A percentile compares a stretch with the other conserved stretches of the same genome.
These are phyloP conservation scores for Crithidia thermophila DNA, from an alignment of 208 protist species.

Conservation along the genomic window DNA sequence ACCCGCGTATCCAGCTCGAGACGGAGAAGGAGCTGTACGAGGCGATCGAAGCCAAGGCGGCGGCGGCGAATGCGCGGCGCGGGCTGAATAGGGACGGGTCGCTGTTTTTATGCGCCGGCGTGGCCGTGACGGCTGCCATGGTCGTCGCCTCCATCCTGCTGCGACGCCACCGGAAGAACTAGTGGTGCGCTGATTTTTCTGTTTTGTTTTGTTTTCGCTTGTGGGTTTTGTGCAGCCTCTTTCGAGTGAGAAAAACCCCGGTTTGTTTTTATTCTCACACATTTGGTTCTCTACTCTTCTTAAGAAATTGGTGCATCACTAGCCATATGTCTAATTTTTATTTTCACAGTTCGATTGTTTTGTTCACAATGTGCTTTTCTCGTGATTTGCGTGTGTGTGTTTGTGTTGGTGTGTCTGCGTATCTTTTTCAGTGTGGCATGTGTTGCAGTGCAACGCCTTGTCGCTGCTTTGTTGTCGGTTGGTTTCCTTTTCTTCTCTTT, in stretches of 20 bases:
- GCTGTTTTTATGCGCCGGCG: slow-evolving; percentile 22
- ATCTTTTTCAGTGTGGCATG: no score
- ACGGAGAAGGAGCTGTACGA: slow-evolving; percentile 69
- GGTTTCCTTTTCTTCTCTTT: slow-evolving; percentile 14
- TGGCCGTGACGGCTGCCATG: slow-evolving; percentile 26
- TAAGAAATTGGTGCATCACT: no score
- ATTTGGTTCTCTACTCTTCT: no score
- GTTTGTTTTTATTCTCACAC: no score
- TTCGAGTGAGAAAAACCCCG: no score
- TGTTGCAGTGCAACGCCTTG: not conserved
- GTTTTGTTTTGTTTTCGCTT: no score
- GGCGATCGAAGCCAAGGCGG: slow-evolving; percentile 49
- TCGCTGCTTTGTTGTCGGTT: slow-evolving; percentile 26
- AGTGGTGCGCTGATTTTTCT: slow-evolving; percentile 15
- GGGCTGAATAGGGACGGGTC: slow-evolving; percentile 14
- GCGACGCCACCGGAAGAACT: slow-evolving; percentile 18
- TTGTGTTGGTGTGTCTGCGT: no score
- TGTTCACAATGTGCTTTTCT: no score
- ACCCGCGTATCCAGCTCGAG: slow-evolving; percentile 62
- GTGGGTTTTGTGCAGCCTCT: no score
- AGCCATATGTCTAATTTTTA: no score
- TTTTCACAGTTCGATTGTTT: no score
- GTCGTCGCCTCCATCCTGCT: slow-evolving; percentile 28
- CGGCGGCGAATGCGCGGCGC: slow-evolving; percentile 12
- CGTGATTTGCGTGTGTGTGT: no score